Percentiles rank a stretch among this genome's conserved stretches.
Conservation (phyloP, 352 stramenopile genomes). For the Pythium sukuiense region DNA sequence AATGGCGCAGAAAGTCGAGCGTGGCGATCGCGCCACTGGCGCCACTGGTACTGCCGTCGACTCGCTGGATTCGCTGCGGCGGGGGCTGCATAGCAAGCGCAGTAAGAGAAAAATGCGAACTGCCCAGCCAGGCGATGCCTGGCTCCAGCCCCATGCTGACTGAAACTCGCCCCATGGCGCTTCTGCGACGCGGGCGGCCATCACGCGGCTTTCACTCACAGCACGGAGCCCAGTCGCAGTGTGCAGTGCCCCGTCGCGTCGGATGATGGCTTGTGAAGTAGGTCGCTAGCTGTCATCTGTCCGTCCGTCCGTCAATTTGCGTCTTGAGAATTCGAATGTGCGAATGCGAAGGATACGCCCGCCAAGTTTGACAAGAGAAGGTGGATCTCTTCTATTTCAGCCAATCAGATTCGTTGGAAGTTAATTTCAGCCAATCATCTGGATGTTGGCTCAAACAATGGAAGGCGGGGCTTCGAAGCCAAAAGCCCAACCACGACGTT, state of each 20-base stretch:
- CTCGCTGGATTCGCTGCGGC: slow-evolving; percentile 3
- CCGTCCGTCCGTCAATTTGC: background rate
- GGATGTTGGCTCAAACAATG: slow-evolving; percentile 14
- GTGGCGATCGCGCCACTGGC: slow-evolving; percentile 2
- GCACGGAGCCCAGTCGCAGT: slow-evolving; percentile 9
- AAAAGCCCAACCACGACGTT: slow-evolving; percentile 6
- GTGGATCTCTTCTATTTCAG: slow-evolving; percentile 8
- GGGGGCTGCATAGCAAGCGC: slow-evolving; percentile 8
- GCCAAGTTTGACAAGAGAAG: background rate
- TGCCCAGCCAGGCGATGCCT: background rate
- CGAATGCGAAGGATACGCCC: slow-evolving; percentile 15
- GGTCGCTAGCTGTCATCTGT: background rate
- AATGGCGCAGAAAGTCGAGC: slow-evolving; percentile 26
- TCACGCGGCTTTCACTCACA: slow-evolving; percentile 24
- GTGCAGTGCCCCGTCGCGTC: background rate
- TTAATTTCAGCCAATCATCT: background rate
- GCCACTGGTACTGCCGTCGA: background rate
- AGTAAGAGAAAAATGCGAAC: slow-evolving; percentile 2
- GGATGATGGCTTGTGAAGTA: slow-evolving; percentile 1
- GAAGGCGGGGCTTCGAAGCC: slow-evolving; percentile 18
- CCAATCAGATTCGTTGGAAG: background rate
- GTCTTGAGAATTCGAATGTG: background rate
- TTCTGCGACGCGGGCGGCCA: slow-evolving; percentile 16
- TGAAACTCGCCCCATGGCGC: slow-evolving; percentile 22
- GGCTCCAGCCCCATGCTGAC: slow-evolving; percentile 16